Evolutionary conservation across 257 asterid species (phyloP).

Genomic region (Dorcoceras hygrometricum): DNA sequence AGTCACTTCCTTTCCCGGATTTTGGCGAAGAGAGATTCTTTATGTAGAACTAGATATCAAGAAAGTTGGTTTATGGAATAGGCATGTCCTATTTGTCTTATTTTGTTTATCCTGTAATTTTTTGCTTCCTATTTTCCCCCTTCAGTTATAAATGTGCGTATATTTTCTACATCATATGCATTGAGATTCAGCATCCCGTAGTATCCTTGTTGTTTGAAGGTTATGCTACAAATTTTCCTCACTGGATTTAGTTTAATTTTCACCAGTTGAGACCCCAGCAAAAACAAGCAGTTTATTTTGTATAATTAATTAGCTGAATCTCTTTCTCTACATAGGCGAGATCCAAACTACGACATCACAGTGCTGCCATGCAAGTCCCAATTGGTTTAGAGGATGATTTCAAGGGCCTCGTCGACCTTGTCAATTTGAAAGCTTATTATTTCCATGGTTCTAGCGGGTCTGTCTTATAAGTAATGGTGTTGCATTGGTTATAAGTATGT

Average conservation of each 20-base stretch:
- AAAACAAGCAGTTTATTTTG: slow-evolving; percentile 5
- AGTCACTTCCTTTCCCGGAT: background rate
- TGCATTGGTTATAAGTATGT: slow-evolving; percentile 15
- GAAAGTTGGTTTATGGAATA: background rate
- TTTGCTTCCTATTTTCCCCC: background rate
- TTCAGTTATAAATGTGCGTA: background rate
- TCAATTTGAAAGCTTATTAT: slow-evolving; percentile 70
- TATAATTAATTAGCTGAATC: slow-evolving; percentile 23
- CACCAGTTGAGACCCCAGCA: background rate
- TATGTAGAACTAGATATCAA: background rate
- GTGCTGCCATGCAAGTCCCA: slow-evolving; percentile 95
- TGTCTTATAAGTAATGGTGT: slow-evolving; percentile 38
- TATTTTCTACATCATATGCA: background rate
- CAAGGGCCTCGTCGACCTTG: slow-evolving; percentile 90
- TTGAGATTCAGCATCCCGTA: slow-evolving; percentile 12
- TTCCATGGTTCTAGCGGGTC: slow-evolving; percentile 94
- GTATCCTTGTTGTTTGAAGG: slow-evolving; percentile 10
- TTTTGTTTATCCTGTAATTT: background rate
- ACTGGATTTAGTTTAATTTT: background rate
- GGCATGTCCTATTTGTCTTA: background rate
- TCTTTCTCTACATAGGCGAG: slow-evolving; percentile 58
- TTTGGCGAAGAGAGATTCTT: background rate
- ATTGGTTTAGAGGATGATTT: slow-evolving; percentile 96
- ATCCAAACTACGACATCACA: slow-evolving; percentile 92
- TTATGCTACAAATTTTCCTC: slow-evolving; percentile 15